Evolutionary conservation across 192 early-diverging fungal species (phyloP).

Genomic region (Podila epicladia): DNA sequence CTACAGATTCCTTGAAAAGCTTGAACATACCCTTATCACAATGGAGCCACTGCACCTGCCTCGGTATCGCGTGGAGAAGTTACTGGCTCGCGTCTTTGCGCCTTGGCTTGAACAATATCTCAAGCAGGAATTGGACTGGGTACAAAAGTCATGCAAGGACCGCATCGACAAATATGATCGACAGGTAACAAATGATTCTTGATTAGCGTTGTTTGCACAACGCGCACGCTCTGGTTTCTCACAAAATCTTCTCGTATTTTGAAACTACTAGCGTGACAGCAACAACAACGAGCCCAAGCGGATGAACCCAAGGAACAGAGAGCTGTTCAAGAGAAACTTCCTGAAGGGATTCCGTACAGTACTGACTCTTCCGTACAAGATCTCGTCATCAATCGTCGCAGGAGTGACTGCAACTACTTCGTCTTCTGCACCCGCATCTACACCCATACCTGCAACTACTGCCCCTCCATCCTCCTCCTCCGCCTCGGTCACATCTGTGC

Average conservation of each 20-base stretch:
- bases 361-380: constrained; percentile 54
- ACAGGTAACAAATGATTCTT: constrained; percentile 51
- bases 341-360: constrained; percentile 64
- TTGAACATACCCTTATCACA: constrained; percentile 54
- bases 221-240: neutral
- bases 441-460: constrained; percentile 18
- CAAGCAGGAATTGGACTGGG: constrained; percentile 70
- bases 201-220: neutral
- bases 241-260: neutral
- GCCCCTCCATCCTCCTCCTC: constrained; percentile 4
- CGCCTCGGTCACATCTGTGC: constrained; percentile 8
- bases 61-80: constrained; percentile 53
- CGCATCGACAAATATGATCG: constrained; percentile 77
- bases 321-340: constrained; percentile 61
- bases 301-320: constrained; percentile 50
- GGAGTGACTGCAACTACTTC: constrained; percentile 20
- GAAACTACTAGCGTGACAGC: constrained; percentile 12
- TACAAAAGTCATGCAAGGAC: constrained; percentile 62
- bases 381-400: constrained; percentile 48
- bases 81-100: constrained; percentile 68
- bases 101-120: constrained; percentile 77
- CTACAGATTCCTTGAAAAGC: constrained; percentile 67
- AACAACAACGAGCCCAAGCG: constrained; percentile 27
- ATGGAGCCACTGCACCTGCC: constrained; percentile 57
- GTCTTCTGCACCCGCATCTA: neutral